Evolutionary conservation across 2,329 filamentous ascomycete species (phyloP).

Genomic region (Claviceps sp.): DNA sequence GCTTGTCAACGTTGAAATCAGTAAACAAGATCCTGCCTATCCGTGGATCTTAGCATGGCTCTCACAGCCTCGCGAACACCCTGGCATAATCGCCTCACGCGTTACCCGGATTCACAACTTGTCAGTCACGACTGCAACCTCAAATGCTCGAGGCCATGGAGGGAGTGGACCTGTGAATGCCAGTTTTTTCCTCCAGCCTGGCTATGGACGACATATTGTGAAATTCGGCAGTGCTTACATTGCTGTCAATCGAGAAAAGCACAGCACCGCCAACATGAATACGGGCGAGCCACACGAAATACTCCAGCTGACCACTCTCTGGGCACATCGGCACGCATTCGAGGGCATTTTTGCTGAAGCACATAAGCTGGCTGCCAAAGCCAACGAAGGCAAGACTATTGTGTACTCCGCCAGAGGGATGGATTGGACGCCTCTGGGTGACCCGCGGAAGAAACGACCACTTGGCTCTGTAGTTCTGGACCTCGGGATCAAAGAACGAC

Average conservation of each 20-base stretch:
- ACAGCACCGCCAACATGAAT: constrained; percentile 65
- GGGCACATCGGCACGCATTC: constrained; percentile 78
- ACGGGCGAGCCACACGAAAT: constrained; percentile 91
- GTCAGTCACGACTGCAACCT: constrained; percentile 43
- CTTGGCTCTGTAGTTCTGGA: constrained; percentile 80
- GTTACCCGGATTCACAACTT: constrained; percentile 48
- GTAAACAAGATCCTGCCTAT: constrained; percentile 84
- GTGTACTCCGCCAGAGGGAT: constrained; percentile 79
- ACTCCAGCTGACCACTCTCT: constrained; percentile 81
- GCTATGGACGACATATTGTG: constrained; percentile 78
- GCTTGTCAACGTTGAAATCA: constrained; percentile 92
- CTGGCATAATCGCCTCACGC: constrained; percentile 44
- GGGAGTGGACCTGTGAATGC: constrained; percentile 56
- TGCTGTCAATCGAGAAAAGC: constrained; percentile 73
- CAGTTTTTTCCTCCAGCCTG: constrained; percentile 79
- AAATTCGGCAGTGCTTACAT: constrained; percentile 82
- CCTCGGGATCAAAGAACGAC: constrained; percentile 65
- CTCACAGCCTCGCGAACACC: constrained; percentile 59
- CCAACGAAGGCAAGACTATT: constrained; percentile 81
- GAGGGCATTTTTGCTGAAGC: constrained; percentile 83
- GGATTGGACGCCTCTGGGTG: constrained; percentile 74
- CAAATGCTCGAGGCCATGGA: constrained; percentile 45
- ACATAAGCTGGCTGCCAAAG: constrained; percentile 62
- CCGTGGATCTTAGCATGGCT: constrained; percentile 93
- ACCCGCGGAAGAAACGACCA: constrained; percentile 74